These are phyloP conservation scores for Xylaria longipes DNA, from an alignment of 495 filamentous ascomycete species.

Conservation along the genomic window DNA sequence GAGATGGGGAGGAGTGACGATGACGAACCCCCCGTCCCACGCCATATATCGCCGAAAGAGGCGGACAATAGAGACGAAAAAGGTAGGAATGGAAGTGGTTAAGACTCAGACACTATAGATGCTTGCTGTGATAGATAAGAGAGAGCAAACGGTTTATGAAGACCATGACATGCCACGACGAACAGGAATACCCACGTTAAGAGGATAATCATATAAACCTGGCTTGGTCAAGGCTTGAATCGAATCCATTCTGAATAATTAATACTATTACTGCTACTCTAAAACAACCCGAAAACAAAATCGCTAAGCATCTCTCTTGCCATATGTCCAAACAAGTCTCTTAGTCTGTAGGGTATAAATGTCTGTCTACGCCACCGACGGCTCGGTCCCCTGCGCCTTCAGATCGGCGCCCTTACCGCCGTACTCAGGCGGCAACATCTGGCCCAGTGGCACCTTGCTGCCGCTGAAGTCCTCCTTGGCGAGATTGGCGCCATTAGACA, in stretches of 20 bases:
- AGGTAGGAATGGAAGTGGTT: background rate
- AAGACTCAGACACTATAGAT: background rate
- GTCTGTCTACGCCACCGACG: constrained; percentile 33
- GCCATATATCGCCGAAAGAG: background rate
- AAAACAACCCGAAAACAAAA: background rate
- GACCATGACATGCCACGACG: background rate
- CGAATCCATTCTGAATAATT: constrained; percentile 7
- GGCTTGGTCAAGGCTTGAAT: background rate
- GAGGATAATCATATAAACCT: background rate
- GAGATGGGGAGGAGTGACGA: background rate
- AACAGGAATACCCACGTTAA: background rate
- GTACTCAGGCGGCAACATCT: constrained; percentile 68
- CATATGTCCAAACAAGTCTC: background rate
- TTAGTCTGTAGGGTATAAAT: background rate
- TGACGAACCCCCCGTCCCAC: background rate
- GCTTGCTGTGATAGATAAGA: background rate
- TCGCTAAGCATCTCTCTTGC: background rate
- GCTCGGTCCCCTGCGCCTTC: constrained; percentile 46
- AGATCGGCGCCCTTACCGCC: constrained; percentile 69
- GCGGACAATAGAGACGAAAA: constrained; percentile 21
- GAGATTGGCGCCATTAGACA: constrained; percentile 76
- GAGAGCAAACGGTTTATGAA: background rate
- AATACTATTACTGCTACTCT: background rate
- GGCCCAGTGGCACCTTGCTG: constrained; percentile 56
- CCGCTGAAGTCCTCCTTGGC: constrained; percentile 63